Percentiles rank a stretch among this genome's conserved stretches.
Evolutionary conservation across 2,329 filamentous ascomycete genomes (phyloP).

Genomic region (Exophiala lecanii-corni): DNA sequence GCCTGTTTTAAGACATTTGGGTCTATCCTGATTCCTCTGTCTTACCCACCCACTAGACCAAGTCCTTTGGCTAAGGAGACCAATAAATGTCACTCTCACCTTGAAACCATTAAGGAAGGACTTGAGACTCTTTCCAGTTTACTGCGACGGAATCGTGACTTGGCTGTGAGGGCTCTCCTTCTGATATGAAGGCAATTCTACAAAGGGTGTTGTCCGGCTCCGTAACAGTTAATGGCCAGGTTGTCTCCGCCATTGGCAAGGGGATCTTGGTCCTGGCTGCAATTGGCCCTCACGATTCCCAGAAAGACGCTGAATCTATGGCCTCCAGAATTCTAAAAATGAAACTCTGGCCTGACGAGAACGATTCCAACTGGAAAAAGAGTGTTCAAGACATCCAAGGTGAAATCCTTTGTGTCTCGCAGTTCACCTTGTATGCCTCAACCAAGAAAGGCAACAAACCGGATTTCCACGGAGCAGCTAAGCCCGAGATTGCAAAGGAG

Average conservation of each 20-base stretch:
- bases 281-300: slow-evolving; percentile 82
- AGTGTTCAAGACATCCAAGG: slow-evolving; percentile 83
- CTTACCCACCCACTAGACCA: no score
- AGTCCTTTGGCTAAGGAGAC: no score
- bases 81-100: no score
- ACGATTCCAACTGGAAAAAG: slow-evolving; percentile 77
- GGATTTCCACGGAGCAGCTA: slow-evolving; percentile 85
- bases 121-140: no score
- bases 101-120: no score
- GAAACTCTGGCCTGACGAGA: slow-evolving; percentile 83
- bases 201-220: slow-evolving; percentile 94
- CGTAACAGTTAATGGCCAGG: slow-evolving; percentile 85
- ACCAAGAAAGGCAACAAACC: slow-evolving; percentile 97
- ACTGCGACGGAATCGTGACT: no score
- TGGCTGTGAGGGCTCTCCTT: no score
- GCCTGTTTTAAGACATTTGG: no score
- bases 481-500: slow-evolving; percentile 68
- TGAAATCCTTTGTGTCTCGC: slow-evolving; percentile 94
- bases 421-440: slow-evolving; percentile 88
- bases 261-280: slow-evolving; percentile 89
- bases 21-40: no score
- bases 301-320: slow-evolving; percentile 78
- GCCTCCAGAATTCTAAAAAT: slow-evolving; percentile 84
- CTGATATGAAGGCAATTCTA: slow-evolving; percentile 66
- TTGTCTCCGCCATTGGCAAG: slow-evolving; percentile 86